Percentiles rank a stretch among this genome's conserved stretches.
Evolutionary conservation across 371 early-diverging fungal species (phyloP).

Genomic region (Dinochytrium kinnereticum): DNA sequence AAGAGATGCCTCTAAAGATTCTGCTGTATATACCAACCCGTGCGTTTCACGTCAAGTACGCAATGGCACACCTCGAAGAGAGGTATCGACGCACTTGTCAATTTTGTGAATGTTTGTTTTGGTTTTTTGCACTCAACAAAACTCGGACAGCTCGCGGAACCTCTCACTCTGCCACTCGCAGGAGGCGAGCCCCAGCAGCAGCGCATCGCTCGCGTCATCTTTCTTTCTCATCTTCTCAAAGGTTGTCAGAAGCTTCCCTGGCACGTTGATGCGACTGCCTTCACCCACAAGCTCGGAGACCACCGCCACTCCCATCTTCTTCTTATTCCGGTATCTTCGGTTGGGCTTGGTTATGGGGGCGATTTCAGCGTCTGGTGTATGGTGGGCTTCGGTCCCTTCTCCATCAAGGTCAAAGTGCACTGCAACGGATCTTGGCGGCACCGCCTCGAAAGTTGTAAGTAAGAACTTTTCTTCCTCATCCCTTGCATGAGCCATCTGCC

Average conservation of each 20-base stretch:
- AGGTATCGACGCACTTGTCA: too few species aligned
- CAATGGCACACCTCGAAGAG: too few species aligned
- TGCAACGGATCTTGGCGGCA: background rate
- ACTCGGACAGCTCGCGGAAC: background rate
- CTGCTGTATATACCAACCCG: too few species aligned
- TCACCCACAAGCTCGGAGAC: background rate
- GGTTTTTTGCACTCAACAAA: too few species aligned
- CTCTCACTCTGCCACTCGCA: background rate
- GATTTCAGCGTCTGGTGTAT: background rate
- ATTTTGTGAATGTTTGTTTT: too few species aligned
- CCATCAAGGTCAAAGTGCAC: background rate
- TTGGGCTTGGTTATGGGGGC: background rate
- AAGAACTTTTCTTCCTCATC: background rate
- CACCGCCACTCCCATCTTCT: background rate
- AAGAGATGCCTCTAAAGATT: too few species aligned
- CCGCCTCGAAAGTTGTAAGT: background rate
- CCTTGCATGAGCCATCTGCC: background rate
- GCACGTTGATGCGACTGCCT: background rate
- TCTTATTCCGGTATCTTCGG: background rate
- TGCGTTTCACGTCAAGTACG: too few species aligned
- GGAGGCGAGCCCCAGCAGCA: conserved; percentile 22
- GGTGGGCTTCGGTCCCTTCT: background rate
- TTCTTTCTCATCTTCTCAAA: conserved; percentile 16
- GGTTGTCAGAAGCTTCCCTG: background rate
- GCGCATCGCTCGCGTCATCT: conserved; percentile 28